Percentiles rank a stretch among this genome's conserved stretches.
phyloP scores from a whole-genome alignment of 495 filamentous ascomycete species.

The Thozetella sp. region DNA sequence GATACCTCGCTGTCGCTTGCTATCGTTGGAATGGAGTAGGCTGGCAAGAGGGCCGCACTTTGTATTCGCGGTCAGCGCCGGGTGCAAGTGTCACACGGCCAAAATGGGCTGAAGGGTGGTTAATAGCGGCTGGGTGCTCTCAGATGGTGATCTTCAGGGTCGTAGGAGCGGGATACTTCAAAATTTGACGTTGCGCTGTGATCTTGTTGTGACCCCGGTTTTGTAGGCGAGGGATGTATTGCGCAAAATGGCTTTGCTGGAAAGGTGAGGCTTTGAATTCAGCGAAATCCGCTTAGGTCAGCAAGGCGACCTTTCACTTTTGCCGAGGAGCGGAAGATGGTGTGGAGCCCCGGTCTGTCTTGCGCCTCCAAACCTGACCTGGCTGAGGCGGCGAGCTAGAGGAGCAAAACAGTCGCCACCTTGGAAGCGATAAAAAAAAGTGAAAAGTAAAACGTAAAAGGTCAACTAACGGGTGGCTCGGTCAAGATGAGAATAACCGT shows the following conservation, averaged over 20 bases:
- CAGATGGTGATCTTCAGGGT: neutral
- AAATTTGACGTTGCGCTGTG: neutral
- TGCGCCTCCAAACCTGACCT: too few species aligned
- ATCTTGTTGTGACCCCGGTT: neutral
- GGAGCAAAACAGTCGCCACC: too few species aligned
- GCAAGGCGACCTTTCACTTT: neutral
- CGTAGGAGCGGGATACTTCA: neutral
- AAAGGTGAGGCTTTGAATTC: constrained; percentile 2
- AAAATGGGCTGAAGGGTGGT: neutral
- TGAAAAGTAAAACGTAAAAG: too few species aligned
- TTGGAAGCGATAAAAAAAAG: neutral
- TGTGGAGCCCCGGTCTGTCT: too few species aligned
- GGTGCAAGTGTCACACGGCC: neutral
- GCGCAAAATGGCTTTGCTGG: constrained; percentile 1
- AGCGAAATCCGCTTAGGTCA: constrained; percentile 1
- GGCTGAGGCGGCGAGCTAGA: too few species aligned
- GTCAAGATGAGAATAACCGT: too few species aligned
- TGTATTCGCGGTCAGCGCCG: too few species aligned
- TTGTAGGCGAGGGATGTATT: neutral
- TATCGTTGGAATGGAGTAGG: neutral
- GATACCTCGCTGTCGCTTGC: neutral
- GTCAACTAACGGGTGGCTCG: too few species aligned
- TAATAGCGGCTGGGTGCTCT: neutral
- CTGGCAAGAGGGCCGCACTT: too few species aligned
- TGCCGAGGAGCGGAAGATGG: neutral